These are phyloP conservation scores for Jacaranda copaia DNA, from an alignment of 257 asterid genomes.

Conservation along the genomic window DNA sequence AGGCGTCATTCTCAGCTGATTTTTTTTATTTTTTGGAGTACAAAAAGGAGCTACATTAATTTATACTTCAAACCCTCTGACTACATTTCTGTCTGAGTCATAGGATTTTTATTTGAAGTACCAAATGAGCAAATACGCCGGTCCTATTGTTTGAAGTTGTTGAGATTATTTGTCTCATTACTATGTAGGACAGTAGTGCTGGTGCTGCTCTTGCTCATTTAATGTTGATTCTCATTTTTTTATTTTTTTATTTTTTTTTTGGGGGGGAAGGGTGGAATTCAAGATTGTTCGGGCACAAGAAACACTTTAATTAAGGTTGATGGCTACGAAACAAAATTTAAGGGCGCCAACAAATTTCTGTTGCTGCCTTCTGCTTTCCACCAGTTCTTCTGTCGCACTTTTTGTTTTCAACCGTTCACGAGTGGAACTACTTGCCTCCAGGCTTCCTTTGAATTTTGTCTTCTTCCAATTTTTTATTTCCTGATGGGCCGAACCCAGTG, in stretches of 20 bases:
- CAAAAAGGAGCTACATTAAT: constrained; percentile 24
- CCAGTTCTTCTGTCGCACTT: constrained; percentile 18
- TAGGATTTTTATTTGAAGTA: background rate
- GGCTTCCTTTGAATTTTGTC: constrained; percentile 19
- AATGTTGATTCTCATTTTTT: constrained; percentile 18
- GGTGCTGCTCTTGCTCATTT: constrained; percentile 6
- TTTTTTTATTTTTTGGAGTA: background rate
- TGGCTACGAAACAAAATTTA: constrained; percentile 31
- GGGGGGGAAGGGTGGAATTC: background rate
- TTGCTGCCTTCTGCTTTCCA: constrained; percentile 30
- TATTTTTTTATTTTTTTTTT: background rate
- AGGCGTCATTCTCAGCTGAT: constrained; percentile 38
- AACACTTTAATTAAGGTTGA: background rate
- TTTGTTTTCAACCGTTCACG: constrained; percentile 23
- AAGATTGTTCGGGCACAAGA: constrained; percentile 22
- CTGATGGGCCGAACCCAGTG: constrained; percentile 19
- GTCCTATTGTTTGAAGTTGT: background rate
- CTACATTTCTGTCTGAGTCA: background rate
- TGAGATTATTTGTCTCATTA: background rate
- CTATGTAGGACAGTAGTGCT: background rate
- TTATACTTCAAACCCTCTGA: background rate
- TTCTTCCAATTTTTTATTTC: background rate
- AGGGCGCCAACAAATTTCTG: constrained; percentile 32
- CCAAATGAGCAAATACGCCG: background rate
- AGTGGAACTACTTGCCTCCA: background rate